These are phyloP conservation scores for Parathielavia appendiculata DNA, from an alignment of 495 filamentous ascomycete species.

Conservation along the genomic window DNA sequence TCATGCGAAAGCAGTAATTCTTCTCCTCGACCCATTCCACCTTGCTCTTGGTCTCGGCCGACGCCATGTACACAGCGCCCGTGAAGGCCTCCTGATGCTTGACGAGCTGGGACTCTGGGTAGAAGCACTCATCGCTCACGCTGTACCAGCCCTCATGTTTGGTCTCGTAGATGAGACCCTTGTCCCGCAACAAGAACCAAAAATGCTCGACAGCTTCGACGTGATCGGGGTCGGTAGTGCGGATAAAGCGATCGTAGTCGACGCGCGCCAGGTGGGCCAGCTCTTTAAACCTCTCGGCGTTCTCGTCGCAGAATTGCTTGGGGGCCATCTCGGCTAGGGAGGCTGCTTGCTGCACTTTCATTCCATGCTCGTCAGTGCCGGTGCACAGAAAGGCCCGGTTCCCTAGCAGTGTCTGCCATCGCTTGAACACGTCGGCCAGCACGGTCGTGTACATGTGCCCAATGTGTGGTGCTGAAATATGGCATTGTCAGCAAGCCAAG, in stretches of 20 bases:
- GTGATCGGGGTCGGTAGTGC: slow-evolving; percentile 81
- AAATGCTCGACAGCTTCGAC: slow-evolving; percentile 83
- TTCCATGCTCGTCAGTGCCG: slow-evolving; percentile 96
- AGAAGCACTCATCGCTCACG: slow-evolving; percentile 94
- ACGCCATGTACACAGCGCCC: slow-evolving; percentile 74
- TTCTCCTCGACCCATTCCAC: slow-evolving; percentile 93
- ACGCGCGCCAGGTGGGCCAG: slow-evolving; percentile 66
- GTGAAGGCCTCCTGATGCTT: slow-evolving; percentile 71
- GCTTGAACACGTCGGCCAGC: slow-evolving; percentile 82
- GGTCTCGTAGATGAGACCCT: slow-evolving; percentile 74
- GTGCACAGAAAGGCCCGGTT: slow-evolving; percentile 68
- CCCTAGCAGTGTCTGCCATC: slow-evolving; percentile 80
- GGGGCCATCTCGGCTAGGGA: slow-evolving; percentile 50
- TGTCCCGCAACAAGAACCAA: slow-evolving; percentile 71
- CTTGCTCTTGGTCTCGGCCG: slow-evolving; percentile 79
- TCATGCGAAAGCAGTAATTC: slow-evolving; percentile 94
- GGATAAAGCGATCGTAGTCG: slow-evolving; percentile 77
- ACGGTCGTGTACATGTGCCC: slow-evolving; percentile 94
- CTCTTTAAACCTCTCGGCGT: slow-evolving; percentile 58
- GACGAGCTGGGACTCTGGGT: slow-evolving; percentile 69
- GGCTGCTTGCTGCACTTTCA: slow-evolving; percentile 93
- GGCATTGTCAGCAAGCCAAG: slow-evolving; percentile 21
- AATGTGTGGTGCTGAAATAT: slow-evolving; percentile 71
- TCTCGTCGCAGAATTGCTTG: slow-evolving; percentile 54
- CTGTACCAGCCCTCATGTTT: slow-evolving; percentile 97